Conservation (phyloP, 345 rosid genomes). For the Hypericum perforatum region DNA sequence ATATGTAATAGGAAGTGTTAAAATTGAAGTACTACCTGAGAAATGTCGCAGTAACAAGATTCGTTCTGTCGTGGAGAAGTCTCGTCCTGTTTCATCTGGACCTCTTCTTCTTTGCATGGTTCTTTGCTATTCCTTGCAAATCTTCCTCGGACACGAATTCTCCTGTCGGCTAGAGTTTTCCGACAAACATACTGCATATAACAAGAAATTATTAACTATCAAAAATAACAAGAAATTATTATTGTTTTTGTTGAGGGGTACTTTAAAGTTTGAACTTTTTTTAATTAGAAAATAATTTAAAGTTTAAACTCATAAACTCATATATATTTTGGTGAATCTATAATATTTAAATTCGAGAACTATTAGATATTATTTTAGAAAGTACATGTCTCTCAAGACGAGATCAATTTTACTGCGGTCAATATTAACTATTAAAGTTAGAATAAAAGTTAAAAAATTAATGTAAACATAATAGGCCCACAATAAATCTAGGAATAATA, state of each 20-base stretch:
- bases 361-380: too few species aligned
- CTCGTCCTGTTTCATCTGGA: slow-evolving; percentile 26
- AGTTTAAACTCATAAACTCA: neutral
- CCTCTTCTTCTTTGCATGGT: slow-evolving; percentile 40
- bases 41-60: slow-evolving; percentile 21
- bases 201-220: too few species aligned
- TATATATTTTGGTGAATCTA: too few species aligned
- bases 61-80: slow-evolving; percentile 32
- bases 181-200: slow-evolving; percentile 72
- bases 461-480: too few species aligned
- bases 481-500: too few species aligned
- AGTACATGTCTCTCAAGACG: too few species aligned
- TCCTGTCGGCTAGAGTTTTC: slow-evolving; percentile 80
- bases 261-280: too few species aligned
- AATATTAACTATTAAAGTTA: too few species aligned
- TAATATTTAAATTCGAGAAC: too few species aligned
- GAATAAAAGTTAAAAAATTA: too few species aligned
- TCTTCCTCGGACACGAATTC: slow-evolving; percentile 85
- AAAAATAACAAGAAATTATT: neutral
- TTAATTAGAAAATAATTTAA: too few species aligned
- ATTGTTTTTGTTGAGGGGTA: too few species aligned
- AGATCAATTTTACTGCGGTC: neutral
- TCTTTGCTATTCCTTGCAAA: slow-evolving; percentile 67
- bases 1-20: neutral
- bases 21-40: slow-evolving; percentile 36